Evolutionary conservation across 2,329 filamentous ascomycete genomes (phyloP).

Genomic region (Clonostachys rhizophaga): DNA sequence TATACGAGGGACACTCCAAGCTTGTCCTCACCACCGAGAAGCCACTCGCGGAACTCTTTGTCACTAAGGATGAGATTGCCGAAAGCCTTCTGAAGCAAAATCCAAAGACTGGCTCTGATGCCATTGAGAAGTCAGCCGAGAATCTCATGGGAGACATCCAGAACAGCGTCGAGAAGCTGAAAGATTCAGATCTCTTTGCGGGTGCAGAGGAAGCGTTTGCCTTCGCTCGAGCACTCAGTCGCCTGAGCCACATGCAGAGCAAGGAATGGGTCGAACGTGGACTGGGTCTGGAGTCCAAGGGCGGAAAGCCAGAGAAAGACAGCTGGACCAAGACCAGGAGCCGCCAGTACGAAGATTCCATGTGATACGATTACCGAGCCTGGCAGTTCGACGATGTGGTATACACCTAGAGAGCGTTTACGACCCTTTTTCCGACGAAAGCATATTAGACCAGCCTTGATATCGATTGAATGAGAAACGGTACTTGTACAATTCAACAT

Average conservation of each 20-base stretch:
- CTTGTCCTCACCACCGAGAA: constrained; percentile 88
- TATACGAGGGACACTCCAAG: constrained; percentile 92
- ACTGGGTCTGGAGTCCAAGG: constrained; percentile 59
- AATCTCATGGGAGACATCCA: constrained; percentile 42
- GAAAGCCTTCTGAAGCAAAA: constrained; percentile 48
- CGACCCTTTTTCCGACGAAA: too few species aligned
- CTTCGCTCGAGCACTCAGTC: constrained; percentile 81
- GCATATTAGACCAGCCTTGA: too few species aligned
- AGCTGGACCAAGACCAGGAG: constrained; percentile 62
- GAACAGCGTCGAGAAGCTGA: constrained; percentile 78
- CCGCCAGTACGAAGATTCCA: constrained; percentile 63
- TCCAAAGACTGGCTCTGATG: constrained; percentile 21
- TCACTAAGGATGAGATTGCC: constrained; percentile 66
- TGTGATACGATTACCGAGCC: constrained; percentile 29
- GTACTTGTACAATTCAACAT: too few species aligned
- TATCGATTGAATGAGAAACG: too few species aligned
- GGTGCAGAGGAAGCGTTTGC: constrained; percentile 97
- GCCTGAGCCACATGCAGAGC: constrained; percentile 89
- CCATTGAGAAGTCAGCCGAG: constrained; percentile 6
- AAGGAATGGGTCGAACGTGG: constrained; percentile 90
- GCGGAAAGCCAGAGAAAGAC: constrained; percentile 61
- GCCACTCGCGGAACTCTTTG: constrained; percentile 80
- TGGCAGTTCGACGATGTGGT: too few species aligned
- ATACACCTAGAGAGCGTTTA: too few species aligned
- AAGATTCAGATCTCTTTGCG: constrained; percentile 81